These are phyloP conservation scores for Coemansia sp. DNA, from an alignment of 192 early-diverging fungal genomes.

Conservation along the genomic window DNA sequence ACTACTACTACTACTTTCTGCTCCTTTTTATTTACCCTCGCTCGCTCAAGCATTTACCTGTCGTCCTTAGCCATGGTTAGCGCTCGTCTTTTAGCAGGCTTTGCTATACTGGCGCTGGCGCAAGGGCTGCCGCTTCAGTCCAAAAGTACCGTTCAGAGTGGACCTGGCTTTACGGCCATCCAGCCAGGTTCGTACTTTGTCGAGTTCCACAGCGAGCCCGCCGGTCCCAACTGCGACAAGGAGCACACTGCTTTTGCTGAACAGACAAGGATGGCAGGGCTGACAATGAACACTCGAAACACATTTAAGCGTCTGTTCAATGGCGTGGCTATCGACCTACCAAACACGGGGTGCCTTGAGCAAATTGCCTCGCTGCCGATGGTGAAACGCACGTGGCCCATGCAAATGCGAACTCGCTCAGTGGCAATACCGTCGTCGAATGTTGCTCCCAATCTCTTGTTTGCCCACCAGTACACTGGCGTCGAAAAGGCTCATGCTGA, in stretches of 20 bases:
- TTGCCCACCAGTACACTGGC: constrained; percentile 62
- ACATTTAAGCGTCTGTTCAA: constrained; percentile 54
- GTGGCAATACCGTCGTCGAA: constrained; percentile 44
- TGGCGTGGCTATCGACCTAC: constrained; percentile 51
- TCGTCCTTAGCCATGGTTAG: constrained; percentile 12
- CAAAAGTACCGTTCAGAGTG: constrained; percentile 6
- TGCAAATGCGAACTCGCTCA: constrained; percentile 48
- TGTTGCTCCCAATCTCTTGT: constrained; percentile 49
- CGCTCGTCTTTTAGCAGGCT: constrained; percentile 5
- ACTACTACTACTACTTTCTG: background rate
- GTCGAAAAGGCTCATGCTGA: constrained; percentile 58
- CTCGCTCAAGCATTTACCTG: background rate
- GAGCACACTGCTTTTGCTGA: constrained; percentile 36
- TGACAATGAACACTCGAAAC: constrained; percentile 35
- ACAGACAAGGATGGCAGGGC: constrained; percentile 25
- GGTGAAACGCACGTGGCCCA: constrained; percentile 52
- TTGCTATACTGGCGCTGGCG: constrained; percentile 13
- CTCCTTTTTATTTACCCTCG: background rate
- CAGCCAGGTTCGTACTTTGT: constrained; percentile 46
- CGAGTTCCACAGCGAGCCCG: constrained; percentile 51
- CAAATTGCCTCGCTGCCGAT: constrained; percentile 29
- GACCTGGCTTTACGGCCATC: constrained; percentile 14
- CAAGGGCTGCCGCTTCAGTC: constrained; percentile 18
- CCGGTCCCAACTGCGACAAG: constrained; percentile 25
- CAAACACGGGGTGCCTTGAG: constrained; percentile 34